Conservation (phyloP, 441 rosid species). For the Gossypium schwendimanii region DNA sequence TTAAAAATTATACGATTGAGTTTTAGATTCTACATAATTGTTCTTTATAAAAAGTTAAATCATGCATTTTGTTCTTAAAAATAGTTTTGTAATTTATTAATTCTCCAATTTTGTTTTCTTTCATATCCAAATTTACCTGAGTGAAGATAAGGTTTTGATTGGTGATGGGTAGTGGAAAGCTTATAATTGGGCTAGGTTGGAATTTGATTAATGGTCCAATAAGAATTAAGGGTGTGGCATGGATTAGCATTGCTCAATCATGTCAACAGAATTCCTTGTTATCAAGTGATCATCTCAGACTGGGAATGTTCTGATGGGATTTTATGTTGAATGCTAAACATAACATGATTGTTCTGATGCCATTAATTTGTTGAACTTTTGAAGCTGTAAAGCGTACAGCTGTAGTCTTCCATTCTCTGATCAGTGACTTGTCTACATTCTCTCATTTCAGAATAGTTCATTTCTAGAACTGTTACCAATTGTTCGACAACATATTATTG, state of each 20-base stretch:
- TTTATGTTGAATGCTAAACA: too few species aligned
- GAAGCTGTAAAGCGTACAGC: neutral
- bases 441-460: constrained; percentile 56
- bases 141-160: neutral
- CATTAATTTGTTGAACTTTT: neutral
- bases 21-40: neutral
- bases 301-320: neutral
- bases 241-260: neutral
- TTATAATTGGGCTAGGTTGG: neutral
- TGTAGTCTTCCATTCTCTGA: neutral
- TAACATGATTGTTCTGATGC: neutral
- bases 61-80: neutral
- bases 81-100: neutral
- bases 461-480: constrained; percentile 72
- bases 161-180: neutral
- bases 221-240: neutral
- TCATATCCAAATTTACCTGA: too few species aligned
- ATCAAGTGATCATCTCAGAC: neutral
- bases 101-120: neutral
- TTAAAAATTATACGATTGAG: neutral
- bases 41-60: neutral
- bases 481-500: constrained; percentile 79
- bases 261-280: neutral
- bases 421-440: constrained; percentile 13
- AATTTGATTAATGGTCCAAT: neutral